Evolutionary conservation across 1,284 basidiomycete species (phyloP).

Genomic region (Ustilago bromivora): DNA sequence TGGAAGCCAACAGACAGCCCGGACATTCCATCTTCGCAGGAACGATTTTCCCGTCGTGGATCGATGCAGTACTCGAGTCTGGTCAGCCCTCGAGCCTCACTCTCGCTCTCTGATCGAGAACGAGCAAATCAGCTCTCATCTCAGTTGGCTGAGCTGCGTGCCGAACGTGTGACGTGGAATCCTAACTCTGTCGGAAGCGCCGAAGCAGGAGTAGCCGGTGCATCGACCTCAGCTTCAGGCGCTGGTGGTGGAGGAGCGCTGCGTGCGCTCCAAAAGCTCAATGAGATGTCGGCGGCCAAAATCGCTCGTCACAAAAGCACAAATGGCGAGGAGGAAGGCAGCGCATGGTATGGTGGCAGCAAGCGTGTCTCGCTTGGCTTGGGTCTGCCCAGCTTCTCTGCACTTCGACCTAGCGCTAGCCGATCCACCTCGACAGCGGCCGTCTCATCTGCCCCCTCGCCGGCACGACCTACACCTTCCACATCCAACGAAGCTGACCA

Average conservation of each 20-base stretch:
- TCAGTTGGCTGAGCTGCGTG: conserved; percentile 33
- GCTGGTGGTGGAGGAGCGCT: conserved; percentile 37
- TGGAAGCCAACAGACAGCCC: conserved; percentile 22
- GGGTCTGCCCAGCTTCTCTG: conserved; percentile 40
- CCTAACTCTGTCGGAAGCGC: conserved; percentile 5
- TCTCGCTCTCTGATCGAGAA: conserved; percentile 44
- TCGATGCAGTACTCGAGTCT: conserved; percentile 28
- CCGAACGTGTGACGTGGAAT: conserved; percentile 46
- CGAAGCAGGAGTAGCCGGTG: conserved; percentile 2
- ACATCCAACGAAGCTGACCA: background rate
- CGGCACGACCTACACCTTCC: background rate
- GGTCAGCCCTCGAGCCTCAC: conserved; percentile 32
- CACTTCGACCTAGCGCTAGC: conserved; percentile 20
- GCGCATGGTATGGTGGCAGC: conserved; percentile 8
- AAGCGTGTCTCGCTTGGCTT: conserved; percentile 42
- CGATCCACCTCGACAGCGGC: conserved; percentile 20
- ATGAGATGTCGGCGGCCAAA: conserved; percentile 48
- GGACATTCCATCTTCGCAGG: conserved; percentile 11
- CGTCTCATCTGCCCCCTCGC: background rate
- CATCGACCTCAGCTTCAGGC: conserved; percentile 14
- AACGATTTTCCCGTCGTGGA: conserved; percentile 17
- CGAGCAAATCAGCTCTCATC: conserved; percentile 29
- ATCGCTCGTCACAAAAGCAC: conserved; percentile 21
- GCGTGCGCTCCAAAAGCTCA: conserved; percentile 44
- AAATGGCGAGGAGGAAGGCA: conserved; percentile 7